Evolutionary conservation across 495 filamentous ascomycete species (phyloP).

Genomic region (Tuber magnatum): DNA sequence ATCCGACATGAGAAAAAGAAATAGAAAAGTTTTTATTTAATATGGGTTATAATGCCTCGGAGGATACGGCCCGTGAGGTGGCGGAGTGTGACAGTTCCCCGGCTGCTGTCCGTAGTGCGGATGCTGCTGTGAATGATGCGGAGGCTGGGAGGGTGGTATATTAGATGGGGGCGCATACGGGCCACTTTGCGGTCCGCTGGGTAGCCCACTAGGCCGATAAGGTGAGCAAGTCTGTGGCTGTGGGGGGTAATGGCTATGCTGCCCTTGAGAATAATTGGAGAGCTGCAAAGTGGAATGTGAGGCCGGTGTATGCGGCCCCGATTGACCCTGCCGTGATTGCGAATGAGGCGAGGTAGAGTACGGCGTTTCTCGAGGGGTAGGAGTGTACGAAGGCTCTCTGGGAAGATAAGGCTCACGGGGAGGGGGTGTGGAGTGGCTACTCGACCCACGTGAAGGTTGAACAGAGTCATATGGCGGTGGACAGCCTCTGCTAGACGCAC

Average conservation of each 20-base stretch:
- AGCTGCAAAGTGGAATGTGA: constrained; percentile 12
- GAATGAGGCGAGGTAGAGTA: constrained; percentile 22
- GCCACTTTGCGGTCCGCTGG: constrained; percentile 7
- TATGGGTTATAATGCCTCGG: constrained; percentile 15
- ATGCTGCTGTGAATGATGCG: constrained; percentile 20
- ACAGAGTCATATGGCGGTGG: constrained; percentile 11
- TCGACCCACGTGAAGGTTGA: neutral
- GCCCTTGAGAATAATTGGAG: constrained; percentile 4
- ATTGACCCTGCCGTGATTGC: constrained; percentile 13
- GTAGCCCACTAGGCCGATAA: neutral
- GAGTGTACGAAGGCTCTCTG: neutral
- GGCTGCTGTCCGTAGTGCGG: constrained; percentile 11
- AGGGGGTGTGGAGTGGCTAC: constrained; percentile 13
- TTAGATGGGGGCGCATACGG: constrained; percentile 17
- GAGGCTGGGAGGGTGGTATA: constrained; percentile 17
- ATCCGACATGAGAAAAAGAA: constrained; percentile 21
- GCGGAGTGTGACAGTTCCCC: neutral
- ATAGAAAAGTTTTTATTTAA: constrained; percentile 6
- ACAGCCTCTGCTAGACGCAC: constrained; percentile 8
- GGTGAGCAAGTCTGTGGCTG: constrained; percentile 17
- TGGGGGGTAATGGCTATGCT: constrained; percentile 1
- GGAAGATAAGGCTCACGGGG: constrained; percentile 13
- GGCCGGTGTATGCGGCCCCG: constrained; percentile 19
- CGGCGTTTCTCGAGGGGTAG: constrained; percentile 17
- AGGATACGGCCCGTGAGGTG: constrained; percentile 9